Evolutionary conservation across 2,329 filamentous ascomycete genomes (phyloP).

Genomic region (Sphaerostilbella broomeana): DNA sequence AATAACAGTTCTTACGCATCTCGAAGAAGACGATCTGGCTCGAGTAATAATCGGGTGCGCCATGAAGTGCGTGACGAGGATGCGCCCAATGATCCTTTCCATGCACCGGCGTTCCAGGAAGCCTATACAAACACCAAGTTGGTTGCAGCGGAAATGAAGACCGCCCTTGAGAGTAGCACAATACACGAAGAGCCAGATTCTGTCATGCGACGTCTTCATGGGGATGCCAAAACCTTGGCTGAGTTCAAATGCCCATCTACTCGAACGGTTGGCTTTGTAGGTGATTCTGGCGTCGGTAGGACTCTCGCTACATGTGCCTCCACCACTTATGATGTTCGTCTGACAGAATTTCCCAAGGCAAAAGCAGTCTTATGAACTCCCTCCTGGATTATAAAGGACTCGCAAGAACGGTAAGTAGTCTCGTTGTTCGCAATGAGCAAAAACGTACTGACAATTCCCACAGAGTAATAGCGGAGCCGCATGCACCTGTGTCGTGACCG

Average conservation of each 20-base stretch:
- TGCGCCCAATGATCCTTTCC: slow-evolving; percentile 29
- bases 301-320: too few relatives aligned
- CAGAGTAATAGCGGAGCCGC: slow-evolving; percentile 39
- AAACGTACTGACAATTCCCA: neutral
- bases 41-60: neutral
- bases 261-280: slow-evolving; percentile 40
- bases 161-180: slow-evolving; percentile 28
- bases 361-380: slow-evolving; percentile 45
- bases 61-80: slow-evolving; percentile 27
- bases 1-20: slow-evolving; percentile 1
- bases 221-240: slow-evolving; percentile 27
- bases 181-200: slow-evolving; percentile 33
- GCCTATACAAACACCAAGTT: slow-evolving; percentile 28
- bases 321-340: too few relatives aligned
- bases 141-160: slow-evolving; percentile 24
- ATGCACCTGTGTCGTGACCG: slow-evolving; percentile 43
- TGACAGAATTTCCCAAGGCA: slow-evolving; percentile 33
- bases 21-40: slow-evolving; percentile 14
- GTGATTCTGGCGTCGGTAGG: slow-evolving; percentile 41
- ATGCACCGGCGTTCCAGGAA: slow-evolving; percentile 29
- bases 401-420: slow-evolving; percentile 34
- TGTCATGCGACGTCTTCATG: slow-evolving; percentile 29
- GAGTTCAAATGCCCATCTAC: slow-evolving; percentile 32
- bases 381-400: slow-evolving; percentile 35
- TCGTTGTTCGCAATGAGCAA: neutral